phyloP scores from a whole-genome alignment of 139 green algal species.

The Auxenochlorella protothecoides region DNA sequence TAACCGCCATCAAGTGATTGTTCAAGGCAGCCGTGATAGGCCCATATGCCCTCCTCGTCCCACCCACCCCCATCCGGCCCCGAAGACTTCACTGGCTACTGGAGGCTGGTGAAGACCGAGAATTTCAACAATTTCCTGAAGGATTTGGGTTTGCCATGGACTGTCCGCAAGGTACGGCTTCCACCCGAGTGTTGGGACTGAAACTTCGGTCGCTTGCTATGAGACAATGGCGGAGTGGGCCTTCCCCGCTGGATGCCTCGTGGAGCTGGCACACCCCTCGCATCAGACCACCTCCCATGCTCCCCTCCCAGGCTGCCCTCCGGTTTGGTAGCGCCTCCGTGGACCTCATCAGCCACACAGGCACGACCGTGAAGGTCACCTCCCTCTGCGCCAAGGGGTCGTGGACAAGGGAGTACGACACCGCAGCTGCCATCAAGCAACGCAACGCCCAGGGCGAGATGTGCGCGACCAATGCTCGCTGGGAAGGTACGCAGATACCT shows the following conservation, averaged over 20 bases:
- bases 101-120: conserved; percentile 17
- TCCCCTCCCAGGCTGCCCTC: conserved; percentile 11
- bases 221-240: neutral
- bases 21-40: too few relatives aligned
- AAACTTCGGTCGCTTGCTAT: neutral
- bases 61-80: neutral
- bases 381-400: conserved; percentile 26
- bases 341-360: conserved; percentile 17
- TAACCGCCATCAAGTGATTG: too few relatives aligned
- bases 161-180: conserved; percentile 9
- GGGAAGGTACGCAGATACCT: conserved; percentile 9
- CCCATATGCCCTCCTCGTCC: too few relatives aligned
- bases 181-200: neutral
- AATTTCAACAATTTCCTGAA: conserved; percentile 26
- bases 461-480: conserved; percentile 13
- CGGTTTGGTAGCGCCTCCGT: conserved; percentile 14
- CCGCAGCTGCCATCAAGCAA: conserved; percentile 5
- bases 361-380: conserved; percentile 16
- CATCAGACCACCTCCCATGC: neutral
- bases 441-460: conserved; percentile 13
- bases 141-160: conserved; percentile 25
- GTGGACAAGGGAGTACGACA: conserved; percentile 20
- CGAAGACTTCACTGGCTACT: conserved; percentile 30
- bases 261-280: neutral
- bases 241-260: neutral